A percentile compares a stretch with the other conserved stretches of the same genome.
These are phyloP conservation scores for Aspergillus sojae DNA, from an alignment of 2,329 filamentous ascomycete genomes.

Conservation along the genomic window DNA sequence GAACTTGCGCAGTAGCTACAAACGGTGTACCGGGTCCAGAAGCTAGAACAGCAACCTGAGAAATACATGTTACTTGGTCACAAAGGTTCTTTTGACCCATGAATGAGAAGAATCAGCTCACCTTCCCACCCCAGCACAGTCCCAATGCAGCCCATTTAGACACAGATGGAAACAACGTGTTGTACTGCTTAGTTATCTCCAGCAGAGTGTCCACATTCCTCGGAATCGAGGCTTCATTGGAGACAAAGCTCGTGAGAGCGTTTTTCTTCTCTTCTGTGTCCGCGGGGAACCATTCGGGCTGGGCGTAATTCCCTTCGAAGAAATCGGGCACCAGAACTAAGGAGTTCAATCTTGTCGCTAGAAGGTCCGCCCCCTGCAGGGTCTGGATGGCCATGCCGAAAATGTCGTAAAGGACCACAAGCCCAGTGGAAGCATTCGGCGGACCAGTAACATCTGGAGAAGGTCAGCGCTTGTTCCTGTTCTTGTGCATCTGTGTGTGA, in stretches of 20 bases:
- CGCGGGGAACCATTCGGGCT: conserved; percentile 59
- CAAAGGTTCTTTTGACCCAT: neutral
- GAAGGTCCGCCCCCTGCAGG: conserved; percentile 66
- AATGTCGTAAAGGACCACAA: conserved; percentile 67
- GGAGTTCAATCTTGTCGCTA: conserved; percentile 41
- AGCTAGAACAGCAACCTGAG: conserved; percentile 37
- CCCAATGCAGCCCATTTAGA: conserved; percentile 65
- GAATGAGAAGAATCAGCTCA: conserved; percentile 38
- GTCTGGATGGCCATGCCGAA: conserved; percentile 69
- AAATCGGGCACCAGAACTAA: conserved; percentile 48
- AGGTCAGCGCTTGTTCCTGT: conserved; percentile 1
- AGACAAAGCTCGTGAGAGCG: conserved; percentile 61
- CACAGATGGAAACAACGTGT: conserved; percentile 57
- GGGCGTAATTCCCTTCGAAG: conserved; percentile 48
- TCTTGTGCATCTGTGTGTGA: neutral
- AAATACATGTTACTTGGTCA: neutral
- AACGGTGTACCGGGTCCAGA: conserved; percentile 60
- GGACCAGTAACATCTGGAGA: conserved; percentile 44
- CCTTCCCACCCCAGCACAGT: conserved; percentile 74
- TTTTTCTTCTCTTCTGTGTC: conserved; percentile 66
- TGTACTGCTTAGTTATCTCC: conserved; percentile 47
- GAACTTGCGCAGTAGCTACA: conserved; percentile 37
- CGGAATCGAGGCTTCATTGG: conserved; percentile 37
- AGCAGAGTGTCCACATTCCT: conserved; percentile 35
- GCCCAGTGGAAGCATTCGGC: conserved; percentile 56